Evolutionary conservation across 2,329 filamentous ascomycete genomes (phyloP), one percentile per base, ranked within the genome.

Genomic region (Fusarium nygamai): DNA sequence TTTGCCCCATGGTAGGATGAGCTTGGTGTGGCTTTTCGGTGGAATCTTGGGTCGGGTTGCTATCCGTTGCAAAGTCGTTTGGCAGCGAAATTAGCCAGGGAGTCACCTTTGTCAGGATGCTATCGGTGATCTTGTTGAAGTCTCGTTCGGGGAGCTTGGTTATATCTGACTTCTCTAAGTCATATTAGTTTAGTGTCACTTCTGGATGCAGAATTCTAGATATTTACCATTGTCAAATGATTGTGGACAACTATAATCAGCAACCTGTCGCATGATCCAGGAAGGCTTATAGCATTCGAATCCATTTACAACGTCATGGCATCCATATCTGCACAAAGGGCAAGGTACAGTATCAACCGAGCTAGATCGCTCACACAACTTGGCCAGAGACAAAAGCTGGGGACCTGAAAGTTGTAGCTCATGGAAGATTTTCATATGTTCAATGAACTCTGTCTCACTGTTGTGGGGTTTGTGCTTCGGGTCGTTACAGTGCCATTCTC

Each of bases 21-120:
- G 8, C 6, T 3, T 22, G 6, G 1, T 27, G 19, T 5, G n/a
- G 4, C 9, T 12, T 14, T 22, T 38, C 24, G 0, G 3, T 22
- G 5, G 19, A 14, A 29, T 38, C n/a, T 22, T 19, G 1, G 7
- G 9, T 17, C 16, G 20, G 20, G 31, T 39, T 11, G 34, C 5
- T 10, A 16, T 29, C 34, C 1, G 14, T 17, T n/a, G 24, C 4
- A 20, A 31, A 54, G 27, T 22, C 24, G 24, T 38, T 8, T 4
- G 34, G 51, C 8, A 31, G 14, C 19, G 24, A 56, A 6, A 8
- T 2, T 2, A 39, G 10, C 51, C 51, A 56, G 4, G 14, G 14
- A 39, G 36, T 13, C 20, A 39, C 51, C n/a, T 20, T 36, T 36
- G 17, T 9, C 3, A 20, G 12, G 1, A 16, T 19, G 3, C 2